Evolutionary conservation across 225 moss, liverwort and hornwort genomes (phyloP), one percentile per base, ranked within the genome.

Genomic region (Sphagnum tenellum): DNA sequence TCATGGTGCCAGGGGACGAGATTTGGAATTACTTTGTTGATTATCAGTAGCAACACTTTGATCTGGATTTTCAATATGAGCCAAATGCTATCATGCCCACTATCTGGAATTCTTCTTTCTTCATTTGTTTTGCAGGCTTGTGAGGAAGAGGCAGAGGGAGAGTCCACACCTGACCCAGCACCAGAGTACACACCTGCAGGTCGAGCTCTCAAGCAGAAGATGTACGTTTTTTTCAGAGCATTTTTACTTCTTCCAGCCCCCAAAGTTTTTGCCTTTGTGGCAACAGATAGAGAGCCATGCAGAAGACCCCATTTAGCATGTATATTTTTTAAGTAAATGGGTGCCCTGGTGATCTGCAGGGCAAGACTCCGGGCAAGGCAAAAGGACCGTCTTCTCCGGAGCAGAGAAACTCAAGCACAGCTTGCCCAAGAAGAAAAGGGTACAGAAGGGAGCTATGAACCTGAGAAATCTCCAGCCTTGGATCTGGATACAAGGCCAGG

Each of bases 181-280:
- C 74, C 75, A 9, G 86, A 74, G 50, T 82, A 82, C 70, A 83
- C 79, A 44, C 77, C 82, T 54, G 77, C 72, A 59, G 79, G 76
- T 66, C 74, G 81, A 65, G 79, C 81, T 11, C 64, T 77, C n/a
- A 84, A 86, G 70, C 83, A 74, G 53, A 87, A 83, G 67, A 66
- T 86, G 92, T 92, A 80, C 80, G 86, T 71, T 65, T 2, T 52
- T 52, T 52, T 52, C 52, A 52, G 2, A 52, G 52, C 46, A 60
- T 48, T 69, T 12, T 2, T 59, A 57, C 48, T 46, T 14, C 68
- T 59, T 47, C 49, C 8, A 29, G 29, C 29, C 29, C 29, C 29
- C 29, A 29, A 29, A 29, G 13, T 68, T 8, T 10, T 9, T 3
- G 60, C 29, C 46, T 48, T 47, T 50, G 48, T 54, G 3, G 8